These are phyloP conservation scores for Suhomyces bokatorum DNA, from an alignment of 1,139 yeast genomes.

Conservation along the genomic window DNA sequence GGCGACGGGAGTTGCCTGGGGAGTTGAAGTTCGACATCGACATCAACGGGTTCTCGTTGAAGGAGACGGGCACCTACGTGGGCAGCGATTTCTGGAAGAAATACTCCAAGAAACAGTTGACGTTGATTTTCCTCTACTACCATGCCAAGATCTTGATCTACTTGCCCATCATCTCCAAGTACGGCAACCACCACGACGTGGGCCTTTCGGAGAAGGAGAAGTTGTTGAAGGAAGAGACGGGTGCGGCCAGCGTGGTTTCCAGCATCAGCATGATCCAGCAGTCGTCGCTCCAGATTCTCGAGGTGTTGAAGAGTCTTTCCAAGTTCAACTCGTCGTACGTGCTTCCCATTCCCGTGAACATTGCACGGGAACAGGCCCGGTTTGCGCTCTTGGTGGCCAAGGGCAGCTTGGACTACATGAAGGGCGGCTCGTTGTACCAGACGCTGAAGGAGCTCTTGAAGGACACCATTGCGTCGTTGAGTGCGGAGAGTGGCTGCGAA, in stretches of 20 bases:
- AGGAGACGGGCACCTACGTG: slow-evolving; percentile 25
- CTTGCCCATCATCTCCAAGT: slow-evolving; percentile 64
- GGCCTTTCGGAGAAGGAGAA: slow-evolving; percentile 45
- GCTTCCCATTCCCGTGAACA: slow-evolving; percentile 69
- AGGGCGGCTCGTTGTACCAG: slow-evolving; percentile 78
- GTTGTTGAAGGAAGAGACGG: slow-evolving; percentile 30
- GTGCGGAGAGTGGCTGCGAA: slow-evolving; percentile 50
- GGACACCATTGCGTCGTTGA: slow-evolving; percentile 50
- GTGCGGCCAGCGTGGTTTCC: slow-evolving; percentile 28
- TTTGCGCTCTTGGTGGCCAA: slow-evolving; percentile 71
- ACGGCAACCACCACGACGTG: slow-evolving; percentile 47
- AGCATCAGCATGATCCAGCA: slow-evolving; percentile 74
- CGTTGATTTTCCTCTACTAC: slow-evolving; percentile 67
- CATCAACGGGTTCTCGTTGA: slow-evolving; percentile 57
- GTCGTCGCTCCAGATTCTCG: slow-evolving; percentile 66
- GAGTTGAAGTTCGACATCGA: slow-evolving; percentile 67
- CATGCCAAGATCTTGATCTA: slow-evolving; percentile 80
- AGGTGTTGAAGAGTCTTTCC: slow-evolving; percentile 54
- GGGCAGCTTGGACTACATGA: slow-evolving; percentile 78
- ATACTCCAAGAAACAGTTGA: slow-evolving; percentile 52
- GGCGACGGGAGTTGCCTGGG: slow-evolving; percentile 73
- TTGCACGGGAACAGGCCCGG: slow-evolving; percentile 68
- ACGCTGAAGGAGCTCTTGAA: slow-evolving; percentile 60
- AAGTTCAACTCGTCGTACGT: slow-evolving; percentile 37
- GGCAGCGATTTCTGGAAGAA: slow-evolving; percentile 36